Base-by-base conservation (phyloP, 306 rosid genomes). In the Parietaria judaica region DNA sequence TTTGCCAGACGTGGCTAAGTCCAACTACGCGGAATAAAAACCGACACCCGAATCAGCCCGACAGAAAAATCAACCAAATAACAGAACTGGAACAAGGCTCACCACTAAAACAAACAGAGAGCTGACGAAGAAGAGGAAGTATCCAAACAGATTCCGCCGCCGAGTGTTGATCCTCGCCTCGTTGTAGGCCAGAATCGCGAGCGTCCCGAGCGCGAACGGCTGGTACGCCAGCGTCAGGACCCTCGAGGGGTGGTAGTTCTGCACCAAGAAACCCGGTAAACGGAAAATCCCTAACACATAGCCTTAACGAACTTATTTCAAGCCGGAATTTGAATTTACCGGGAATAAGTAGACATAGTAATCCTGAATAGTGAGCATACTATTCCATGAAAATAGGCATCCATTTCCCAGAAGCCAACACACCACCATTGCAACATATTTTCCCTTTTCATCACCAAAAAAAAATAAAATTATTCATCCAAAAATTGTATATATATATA, bases 351-450 rank as follows among this genome's bases (percentile, higher is more conserved):
- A 6, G 56, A 37, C 72, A 52, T 88, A 88, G 78, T 91, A 91
- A 82, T 91, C 98, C 80, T 51, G 71, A 35, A 91, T 91, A 3
- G 98, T 88, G 3, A 91, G 78, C 95, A 91, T 91, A 58, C 98
- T 91, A 69, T 88, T 88, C 96, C 98, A 91, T 17, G 95, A 63
- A 67, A 88, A 80, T 61, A 91, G 96, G 54, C 86, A 77, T 10
- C 98, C 95, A 57, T 79, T 91, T 49, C 98, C 98, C 60, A 91
- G 98, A 80, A 91, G 77, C 90, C 90, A 91, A 50, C 98, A 91
- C 0, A 86, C 79, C 1, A 64, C 39, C 45, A 74, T 72, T 58
- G 95, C 94, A 64, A 66, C 64, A 75, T 14, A 61, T 59, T 80
- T 91, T 16, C 96, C 95, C 98, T 91, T 49, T 74, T 49, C 0